phyloP scores from a whole-genome alignment of 306 rosid species.

The Castanopsis chinensis region DNA sequence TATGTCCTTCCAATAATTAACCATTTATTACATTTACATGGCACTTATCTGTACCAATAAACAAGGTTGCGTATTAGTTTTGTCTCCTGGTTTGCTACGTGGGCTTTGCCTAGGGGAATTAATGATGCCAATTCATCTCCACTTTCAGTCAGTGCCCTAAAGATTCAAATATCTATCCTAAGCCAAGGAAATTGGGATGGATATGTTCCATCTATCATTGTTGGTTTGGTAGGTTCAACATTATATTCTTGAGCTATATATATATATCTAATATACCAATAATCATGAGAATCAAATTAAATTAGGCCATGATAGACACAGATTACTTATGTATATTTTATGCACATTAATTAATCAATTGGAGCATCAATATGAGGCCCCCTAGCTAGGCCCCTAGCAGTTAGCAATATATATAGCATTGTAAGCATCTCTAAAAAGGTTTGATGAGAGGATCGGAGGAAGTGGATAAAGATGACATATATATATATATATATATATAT shows the following conservation, averaged over 20 bases:
- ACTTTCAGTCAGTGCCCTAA: not conserved
- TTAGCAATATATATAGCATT: not conserved
- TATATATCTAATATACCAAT: not conserved
- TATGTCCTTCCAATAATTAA: not conserved
- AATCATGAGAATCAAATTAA: not conserved
- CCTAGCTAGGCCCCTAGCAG: too few relatives aligned
- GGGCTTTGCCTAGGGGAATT: not conserved
- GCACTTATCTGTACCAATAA: not conserved
- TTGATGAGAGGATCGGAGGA: not conserved
- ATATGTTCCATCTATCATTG: not conserved
- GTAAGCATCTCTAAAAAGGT: slow-evolving; percentile 14
- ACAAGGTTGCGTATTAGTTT: not conserved
- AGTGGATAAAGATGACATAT: slow-evolving; percentile 1
- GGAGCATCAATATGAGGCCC: too few relatives aligned
- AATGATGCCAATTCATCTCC: not conserved
- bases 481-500: too few relatives aligned
- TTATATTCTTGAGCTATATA: not conserved
- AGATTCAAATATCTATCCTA: not conserved
- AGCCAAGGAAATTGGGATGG: not conserved
- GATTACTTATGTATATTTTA: too few relatives aligned
- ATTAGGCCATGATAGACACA: not conserved
- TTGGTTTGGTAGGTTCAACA: not conserved
- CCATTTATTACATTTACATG: not conserved
- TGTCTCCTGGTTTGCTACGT: not conserved
- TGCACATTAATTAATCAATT: too few relatives aligned